A percentile compares a stretch with the other conserved stretches of the same genome.
phyloP scores from a whole-genome alignment of 192 early-diverging fungal genomes.

The Coemansia sp. region DNA sequence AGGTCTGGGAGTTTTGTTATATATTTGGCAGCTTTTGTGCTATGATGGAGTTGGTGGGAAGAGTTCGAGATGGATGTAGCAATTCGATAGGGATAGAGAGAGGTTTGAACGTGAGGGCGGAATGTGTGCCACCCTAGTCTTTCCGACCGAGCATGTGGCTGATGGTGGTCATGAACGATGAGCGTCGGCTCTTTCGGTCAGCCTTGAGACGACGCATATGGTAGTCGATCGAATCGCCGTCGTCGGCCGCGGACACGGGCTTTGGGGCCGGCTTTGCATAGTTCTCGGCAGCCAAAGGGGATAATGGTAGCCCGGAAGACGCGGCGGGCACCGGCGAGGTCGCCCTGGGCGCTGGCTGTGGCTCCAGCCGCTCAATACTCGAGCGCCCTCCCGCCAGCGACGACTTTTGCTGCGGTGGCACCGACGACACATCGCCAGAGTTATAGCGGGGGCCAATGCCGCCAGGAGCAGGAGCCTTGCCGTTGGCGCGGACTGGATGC shows the following conservation, averaged over 20 bases:
- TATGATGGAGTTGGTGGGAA: no score
- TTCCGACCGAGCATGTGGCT: slow-evolving; percentile 44
- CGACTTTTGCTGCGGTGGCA: no score
- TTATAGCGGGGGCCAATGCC: no score
- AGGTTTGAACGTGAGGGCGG: no score
- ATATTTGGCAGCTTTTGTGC: not conserved
- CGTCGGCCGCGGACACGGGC: slow-evolving; percentile 6
- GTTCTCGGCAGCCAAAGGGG: slow-evolving; percentile 6
- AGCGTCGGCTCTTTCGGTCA: slow-evolving; percentile 30
- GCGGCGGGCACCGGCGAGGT: not conserved
- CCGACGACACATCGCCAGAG: no score
- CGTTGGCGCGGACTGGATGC: slow-evolving; percentile 1
- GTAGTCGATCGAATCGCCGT: slow-evolving; percentile 38
- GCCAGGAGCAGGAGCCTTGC: no score
- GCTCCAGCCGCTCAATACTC: no score
- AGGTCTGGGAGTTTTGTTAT: not conserved
- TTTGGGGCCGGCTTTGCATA: not conserved
- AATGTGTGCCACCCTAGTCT: slow-evolving; percentile 9
- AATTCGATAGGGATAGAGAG: no score
- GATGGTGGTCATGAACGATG: slow-evolving; percentile 44
- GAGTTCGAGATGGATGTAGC: no score
- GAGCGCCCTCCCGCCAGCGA: no score
- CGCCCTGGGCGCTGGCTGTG: no score
- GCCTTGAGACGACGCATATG: slow-evolving; percentile 26
- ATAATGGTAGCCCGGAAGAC: not conserved